Percentiles rank a stretch among this genome's conserved stretches.
Evolutionary conservation across 176 grass and related monocot genomes (phyloP).

Genomic region (Themeda triandra): DNA sequence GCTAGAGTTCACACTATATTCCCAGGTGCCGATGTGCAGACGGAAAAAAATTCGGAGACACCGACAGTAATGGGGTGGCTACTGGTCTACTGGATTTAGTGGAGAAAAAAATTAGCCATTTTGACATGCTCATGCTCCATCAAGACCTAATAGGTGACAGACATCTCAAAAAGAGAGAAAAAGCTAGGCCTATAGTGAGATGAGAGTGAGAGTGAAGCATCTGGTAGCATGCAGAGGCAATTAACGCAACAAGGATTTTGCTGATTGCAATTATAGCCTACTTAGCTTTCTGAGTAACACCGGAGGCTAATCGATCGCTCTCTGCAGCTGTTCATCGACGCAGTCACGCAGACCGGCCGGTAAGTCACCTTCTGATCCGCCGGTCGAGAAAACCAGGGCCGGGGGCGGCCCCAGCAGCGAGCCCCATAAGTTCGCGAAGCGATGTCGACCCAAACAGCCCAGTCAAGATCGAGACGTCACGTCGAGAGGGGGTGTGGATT

Average conservation of each 20-base stretch:
- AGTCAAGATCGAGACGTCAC: constrained; percentile 41
- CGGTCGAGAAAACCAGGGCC: neutral
- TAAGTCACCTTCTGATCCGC: neutral
- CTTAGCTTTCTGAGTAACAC: neutral
- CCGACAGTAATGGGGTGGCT: neutral
- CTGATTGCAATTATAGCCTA: neutral
- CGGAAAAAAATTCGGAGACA: neutral
- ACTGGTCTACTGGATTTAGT: neutral
- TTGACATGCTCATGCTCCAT: neutral
- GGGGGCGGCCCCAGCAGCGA: neutral
- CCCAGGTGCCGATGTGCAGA: neutral
- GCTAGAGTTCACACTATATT: neutral
- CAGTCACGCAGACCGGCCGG: neutral
- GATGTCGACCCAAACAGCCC: neutral
- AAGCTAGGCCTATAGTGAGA: neutral
- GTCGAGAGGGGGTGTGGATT: neutral
- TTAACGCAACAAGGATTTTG: neutral
- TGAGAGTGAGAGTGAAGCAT: neutral
- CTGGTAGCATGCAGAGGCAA: neutral
- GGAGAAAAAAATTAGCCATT: neutral
- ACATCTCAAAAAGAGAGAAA: neutral
- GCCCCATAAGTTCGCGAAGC: neutral
- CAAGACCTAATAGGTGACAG: neutral
- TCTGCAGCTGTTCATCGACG: neutral
- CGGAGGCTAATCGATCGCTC: neutral